Evolutionary conservation across 1,139 yeast species (phyloP).

Genomic region (Lodderomyces jiufengensis): DNA sequence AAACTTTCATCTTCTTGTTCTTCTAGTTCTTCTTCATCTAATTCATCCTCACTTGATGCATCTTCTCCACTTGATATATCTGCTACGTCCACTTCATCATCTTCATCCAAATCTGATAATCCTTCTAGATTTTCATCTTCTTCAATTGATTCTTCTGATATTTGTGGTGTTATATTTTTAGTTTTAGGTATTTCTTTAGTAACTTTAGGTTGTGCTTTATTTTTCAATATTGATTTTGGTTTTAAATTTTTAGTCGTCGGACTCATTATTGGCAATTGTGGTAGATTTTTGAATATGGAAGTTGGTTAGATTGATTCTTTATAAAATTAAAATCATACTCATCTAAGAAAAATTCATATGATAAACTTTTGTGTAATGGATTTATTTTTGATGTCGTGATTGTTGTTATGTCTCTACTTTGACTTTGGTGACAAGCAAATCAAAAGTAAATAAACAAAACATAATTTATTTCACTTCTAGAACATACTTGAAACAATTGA

Average conservation of each 20-base stretch:
- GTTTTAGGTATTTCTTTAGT: conserved; percentile 4
- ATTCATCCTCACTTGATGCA: conserved; percentile 17
- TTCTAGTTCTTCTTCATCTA: conserved; percentile 23
- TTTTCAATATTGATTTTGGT: conserved; percentile 7
- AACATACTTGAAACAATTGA: too few relatives aligned
- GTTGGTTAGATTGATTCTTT: background rate
- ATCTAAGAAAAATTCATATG: conserved; percentile 1
- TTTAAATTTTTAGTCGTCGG: background rate
- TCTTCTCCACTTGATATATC: conserved; percentile 11
- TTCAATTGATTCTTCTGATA: conserved; percentile 11
- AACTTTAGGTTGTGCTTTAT: conserved; percentile 6
- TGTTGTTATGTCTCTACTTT: too few relatives aligned
- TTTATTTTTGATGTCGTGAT: too few relatives aligned
- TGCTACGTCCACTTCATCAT: conserved; percentile 17
- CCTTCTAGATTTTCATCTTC: conserved; percentile 11
- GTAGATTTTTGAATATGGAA: too few relatives aligned
- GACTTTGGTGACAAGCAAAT: too few relatives aligned
- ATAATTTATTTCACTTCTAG: too few relatives aligned
- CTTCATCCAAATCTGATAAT: conserved; percentile 10
- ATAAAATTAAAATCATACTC: too few relatives aligned
- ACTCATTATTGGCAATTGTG: too few relatives aligned
- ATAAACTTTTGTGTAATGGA: too few relatives aligned
- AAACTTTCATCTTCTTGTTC: conserved; percentile 34
- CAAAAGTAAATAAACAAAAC: too few relatives aligned
- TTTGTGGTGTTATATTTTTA: conserved; percentile 6